Percentiles rank a stretch among this genome's conserved stretches.
Evolutionary conservation across 1,284 basidiomycete species (phyloP).

Genomic region (Trichosporon ovoides): DNA sequence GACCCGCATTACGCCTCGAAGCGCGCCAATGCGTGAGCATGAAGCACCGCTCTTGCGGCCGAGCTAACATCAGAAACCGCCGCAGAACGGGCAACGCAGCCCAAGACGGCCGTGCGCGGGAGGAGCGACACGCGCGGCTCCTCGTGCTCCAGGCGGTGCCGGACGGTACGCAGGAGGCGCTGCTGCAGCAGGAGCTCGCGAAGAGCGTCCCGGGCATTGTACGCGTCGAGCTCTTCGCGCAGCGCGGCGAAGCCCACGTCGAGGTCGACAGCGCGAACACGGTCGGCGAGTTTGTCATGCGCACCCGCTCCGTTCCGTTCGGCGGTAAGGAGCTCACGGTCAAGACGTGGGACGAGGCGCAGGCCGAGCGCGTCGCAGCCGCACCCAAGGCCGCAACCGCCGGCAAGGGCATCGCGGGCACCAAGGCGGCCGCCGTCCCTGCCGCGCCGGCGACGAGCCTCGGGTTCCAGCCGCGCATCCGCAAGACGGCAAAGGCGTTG

Average conservation of each 20-base stretch:
- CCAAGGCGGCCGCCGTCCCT: not conserved
- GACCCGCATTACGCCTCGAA: conserved; percentile 37
- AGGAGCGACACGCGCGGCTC: conserved; percentile 51
- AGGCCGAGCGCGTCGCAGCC: not conserved
- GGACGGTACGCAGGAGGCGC: conserved; percentile 67
- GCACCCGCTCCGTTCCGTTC: conserved; percentile 63
- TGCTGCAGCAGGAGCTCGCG: conserved; percentile 80
- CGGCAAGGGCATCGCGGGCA: not conserved
- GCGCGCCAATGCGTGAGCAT: not conserved
- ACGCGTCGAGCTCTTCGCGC: conserved; percentile 67
- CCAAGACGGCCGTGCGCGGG: conserved; percentile 57
- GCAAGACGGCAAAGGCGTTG: conserved; percentile 28
- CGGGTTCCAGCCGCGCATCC: conserved; percentile 31
- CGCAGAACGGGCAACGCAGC: conserved; percentile 17
- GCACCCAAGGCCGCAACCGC: not conserved
- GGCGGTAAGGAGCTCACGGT: conserved; percentile 47
- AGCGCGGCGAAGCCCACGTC: conserved; percentile 64
- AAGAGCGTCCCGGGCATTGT: conserved; percentile 63
- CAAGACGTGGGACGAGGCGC: conserved; percentile 5
- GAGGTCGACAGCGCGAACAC: conserved; percentile 72
- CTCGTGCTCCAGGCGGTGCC: conserved; percentile 63
- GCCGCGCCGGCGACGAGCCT: conserved; percentile 10
- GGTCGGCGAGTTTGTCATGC: conserved; percentile 67
- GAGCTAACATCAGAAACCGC: conserved; percentile 8
- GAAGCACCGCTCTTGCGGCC: not conserved